phyloP scores from a whole-genome alignment of 148 eudicot genomes.

The Cornus controversa region DNA sequence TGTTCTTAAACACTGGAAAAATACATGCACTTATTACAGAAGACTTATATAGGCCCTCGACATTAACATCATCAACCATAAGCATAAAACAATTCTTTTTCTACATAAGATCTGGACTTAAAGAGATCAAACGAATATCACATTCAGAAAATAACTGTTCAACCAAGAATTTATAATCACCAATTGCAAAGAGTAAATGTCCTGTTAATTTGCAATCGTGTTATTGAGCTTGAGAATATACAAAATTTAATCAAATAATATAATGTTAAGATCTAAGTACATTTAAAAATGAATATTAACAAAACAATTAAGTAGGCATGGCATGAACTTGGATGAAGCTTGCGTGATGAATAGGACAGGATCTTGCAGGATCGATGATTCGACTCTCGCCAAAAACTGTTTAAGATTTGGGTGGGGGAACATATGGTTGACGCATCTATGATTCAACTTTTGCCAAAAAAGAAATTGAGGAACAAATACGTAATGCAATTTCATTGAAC shows the following conservation, averaged over 20 bases:
- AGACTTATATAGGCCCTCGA: no score
- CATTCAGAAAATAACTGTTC: neutral
- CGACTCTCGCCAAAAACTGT: neutral
- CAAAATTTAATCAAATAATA: neutral
- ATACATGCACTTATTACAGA: neutral
- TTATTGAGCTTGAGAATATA: no score
- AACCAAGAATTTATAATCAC: neutral
- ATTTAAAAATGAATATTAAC: no score
- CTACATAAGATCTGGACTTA: neutral
- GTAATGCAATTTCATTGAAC: neutral
- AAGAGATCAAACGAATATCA: neutral
- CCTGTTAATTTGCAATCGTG: neutral
- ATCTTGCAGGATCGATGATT: neutral
- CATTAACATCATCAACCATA: slow-evolving; percentile 3
- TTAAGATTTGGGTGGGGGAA: neutral
- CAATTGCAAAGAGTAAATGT: neutral
- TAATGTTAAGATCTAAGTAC: neutral
- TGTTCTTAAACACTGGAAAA: neutral
- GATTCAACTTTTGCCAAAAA: neutral
- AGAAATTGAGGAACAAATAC: no score
- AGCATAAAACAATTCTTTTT: neutral
- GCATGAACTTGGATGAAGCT: neutral
- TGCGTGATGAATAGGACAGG: neutral
- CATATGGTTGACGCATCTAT: neutral
- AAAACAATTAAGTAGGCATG: neutral